Conservation (phyloP, 768 basidiomycete species). For the Gymnopilus junonius region DNA sequence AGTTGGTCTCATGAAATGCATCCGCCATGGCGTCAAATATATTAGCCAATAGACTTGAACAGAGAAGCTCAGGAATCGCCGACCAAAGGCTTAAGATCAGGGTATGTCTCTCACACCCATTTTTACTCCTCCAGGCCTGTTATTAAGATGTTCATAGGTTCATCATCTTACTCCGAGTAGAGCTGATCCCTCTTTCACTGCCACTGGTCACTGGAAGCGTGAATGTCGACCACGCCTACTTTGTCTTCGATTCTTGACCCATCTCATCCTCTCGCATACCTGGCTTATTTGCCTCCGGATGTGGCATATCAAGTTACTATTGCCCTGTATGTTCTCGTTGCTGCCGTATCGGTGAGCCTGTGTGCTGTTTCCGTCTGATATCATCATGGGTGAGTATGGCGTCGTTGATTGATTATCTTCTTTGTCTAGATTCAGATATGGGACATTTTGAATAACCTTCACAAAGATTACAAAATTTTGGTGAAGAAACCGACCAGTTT, state of each 20-base stretch:
- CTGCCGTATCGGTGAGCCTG: neutral
- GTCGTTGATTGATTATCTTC: neutral
- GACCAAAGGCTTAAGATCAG: too few species aligned
- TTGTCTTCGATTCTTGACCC: neutral
- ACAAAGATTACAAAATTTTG: neutral
- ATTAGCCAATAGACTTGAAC: too few species aligned
- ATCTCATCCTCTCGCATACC: neutral
- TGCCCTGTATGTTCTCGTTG: neutral
- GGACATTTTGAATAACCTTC: constrained; percentile 4
- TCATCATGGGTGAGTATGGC: neutral
- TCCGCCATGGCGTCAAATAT: too few species aligned
- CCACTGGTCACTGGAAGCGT: neutral
- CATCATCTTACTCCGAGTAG: neutral
- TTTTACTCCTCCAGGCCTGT: too few species aligned
- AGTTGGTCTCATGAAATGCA: too few species aligned
- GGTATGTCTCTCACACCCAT: too few species aligned
- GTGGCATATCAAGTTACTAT: neutral
- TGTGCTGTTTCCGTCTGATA: too few species aligned
- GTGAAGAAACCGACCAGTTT: neutral
- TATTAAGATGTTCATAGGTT: too few species aligned
- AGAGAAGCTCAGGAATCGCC: too few species aligned
- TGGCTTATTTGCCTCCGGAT: neutral
- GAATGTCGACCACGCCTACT: neutral
- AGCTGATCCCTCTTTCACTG: neutral
- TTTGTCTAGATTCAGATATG: constrained; percentile 5